Evolutionary conservation across 2,329 filamentous ascomycete species (phyloP).

Genomic region (Aspergillus candidus): DNA sequence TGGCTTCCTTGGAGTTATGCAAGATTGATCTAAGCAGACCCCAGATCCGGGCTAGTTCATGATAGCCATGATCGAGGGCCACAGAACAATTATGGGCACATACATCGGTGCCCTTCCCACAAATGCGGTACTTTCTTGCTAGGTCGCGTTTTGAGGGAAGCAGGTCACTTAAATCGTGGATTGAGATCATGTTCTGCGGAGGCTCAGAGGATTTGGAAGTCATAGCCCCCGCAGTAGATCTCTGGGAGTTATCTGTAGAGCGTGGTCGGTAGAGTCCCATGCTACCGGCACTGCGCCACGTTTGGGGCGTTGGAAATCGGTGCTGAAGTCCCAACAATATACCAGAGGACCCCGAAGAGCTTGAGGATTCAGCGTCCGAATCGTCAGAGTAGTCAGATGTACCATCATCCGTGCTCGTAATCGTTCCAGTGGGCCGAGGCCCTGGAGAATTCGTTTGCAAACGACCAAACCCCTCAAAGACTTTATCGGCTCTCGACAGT

Average conservation of each 20-base stretch:
- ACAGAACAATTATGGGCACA: slow-evolving; percentile 78
- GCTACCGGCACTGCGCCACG: slow-evolving; percentile 45
- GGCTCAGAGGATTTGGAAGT: slow-evolving; percentile 43
- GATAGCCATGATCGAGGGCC: slow-evolving; percentile 63
- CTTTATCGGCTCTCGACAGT: slow-evolving; percentile 44
- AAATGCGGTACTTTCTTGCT: slow-evolving; percentile 74
- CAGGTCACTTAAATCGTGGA: slow-evolving; percentile 63
- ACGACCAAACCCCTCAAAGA: slow-evolving; percentile 60
- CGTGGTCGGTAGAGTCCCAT: slow-evolving; percentile 53
- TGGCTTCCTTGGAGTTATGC: slow-evolving; percentile 66
- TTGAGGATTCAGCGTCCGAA: slow-evolving; percentile 57
- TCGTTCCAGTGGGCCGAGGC: slow-evolving; percentile 35
- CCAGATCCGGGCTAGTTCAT: slow-evolving; percentile 78
- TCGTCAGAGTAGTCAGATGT: slow-evolving; percentile 44
- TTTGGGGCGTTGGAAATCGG: slow-evolving; percentile 45
- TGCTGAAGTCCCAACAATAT: slow-evolving; percentile 41
- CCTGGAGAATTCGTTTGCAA: slow-evolving; percentile 48
- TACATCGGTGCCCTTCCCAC: slow-evolving; percentile 72
- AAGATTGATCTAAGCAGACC: slow-evolving; percentile 71
- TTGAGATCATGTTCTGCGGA: slow-evolving; percentile 64
- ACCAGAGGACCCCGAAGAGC: slow-evolving; percentile 41
- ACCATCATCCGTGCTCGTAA: slow-evolving; percentile 41
- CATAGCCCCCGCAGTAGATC: slow-evolving; percentile 51
- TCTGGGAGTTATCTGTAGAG: slow-evolving; percentile 43
- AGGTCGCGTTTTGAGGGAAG: slow-evolving; percentile 74